Conservation (phyloP, 257 asterid species). For the Prunella vulgaris region DNA sequence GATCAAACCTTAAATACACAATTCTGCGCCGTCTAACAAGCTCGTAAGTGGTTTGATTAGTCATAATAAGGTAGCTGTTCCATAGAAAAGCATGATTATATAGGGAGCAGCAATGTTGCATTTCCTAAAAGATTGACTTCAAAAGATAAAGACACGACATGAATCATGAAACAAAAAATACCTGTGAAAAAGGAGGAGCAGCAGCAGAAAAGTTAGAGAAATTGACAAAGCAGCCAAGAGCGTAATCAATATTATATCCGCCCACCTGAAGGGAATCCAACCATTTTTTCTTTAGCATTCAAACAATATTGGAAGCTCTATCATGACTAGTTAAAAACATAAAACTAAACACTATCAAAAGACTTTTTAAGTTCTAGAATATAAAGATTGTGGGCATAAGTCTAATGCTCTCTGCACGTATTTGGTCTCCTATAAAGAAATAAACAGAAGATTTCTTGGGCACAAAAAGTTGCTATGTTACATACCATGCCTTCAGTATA, state of each 20-base stretch:
- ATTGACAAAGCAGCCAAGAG: constrained; percentile 62
- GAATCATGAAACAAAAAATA: constrained; percentile 22
- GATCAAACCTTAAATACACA: constrained; percentile 68
- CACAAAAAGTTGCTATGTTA: constrained; percentile 3
- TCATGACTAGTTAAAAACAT: background rate
- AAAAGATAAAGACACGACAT: constrained; percentile 4
- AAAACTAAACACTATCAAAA: background rate
- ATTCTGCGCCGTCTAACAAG: constrained; percentile 87
- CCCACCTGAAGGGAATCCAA: constrained; percentile 69
- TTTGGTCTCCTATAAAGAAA: background rate
- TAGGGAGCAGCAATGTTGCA: constrained; percentile 11
- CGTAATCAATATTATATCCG: constrained; percentile 56
- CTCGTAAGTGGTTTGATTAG: constrained; percentile 95
- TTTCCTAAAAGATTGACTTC: background rate
- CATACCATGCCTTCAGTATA: constrained; percentile 81
- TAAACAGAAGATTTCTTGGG: constrained; percentile 1
- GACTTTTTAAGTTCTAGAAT: background rate
- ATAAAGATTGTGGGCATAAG: background rate
- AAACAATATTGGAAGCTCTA: constrained; percentile 11
- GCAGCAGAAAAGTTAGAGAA: constrained; percentile 61
- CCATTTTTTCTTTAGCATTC: constrained; percentile 8
- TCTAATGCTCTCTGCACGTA: background rate
- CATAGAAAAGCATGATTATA: constrained; percentile 18
- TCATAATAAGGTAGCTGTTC: constrained; percentile 80
- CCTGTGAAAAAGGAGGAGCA: constrained; percentile 91